Evolutionary conservation across 1,284 basidiomycete species (phyloP).

Genomic region (Irpex rosettiformis): DNA sequence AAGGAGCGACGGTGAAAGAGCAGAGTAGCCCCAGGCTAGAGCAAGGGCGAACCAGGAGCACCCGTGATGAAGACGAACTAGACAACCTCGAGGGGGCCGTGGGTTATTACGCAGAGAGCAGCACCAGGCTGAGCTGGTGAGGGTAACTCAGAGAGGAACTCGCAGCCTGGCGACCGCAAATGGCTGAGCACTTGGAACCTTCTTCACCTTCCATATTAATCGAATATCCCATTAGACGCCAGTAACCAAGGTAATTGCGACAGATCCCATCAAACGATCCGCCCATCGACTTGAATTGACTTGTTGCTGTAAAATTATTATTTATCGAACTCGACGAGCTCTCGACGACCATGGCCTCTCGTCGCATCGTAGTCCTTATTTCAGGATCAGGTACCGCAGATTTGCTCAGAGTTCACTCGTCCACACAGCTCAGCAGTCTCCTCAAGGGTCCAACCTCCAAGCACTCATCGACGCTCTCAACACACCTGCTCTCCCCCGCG

Average conservation of each 20-base stretch:
- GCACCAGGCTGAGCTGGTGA: not conserved
- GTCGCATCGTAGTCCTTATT: conserved; percentile 64
- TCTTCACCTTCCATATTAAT: not conserved
- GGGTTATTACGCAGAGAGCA: not conserved
- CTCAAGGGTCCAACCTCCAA: conserved; percentile 89
- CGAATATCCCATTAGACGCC: not conserved
- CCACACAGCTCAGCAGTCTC: conserved; percentile 18
- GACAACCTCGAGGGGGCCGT: too few relatives aligned
- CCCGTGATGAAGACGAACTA: conserved; percentile 4
- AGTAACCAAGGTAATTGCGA: not conserved
- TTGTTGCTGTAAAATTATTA: not conserved
- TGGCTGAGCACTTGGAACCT: not conserved
- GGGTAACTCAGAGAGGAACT: not conserved
- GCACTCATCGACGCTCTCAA: conserved; percentile 88
- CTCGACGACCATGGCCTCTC: conserved; percentile 14
- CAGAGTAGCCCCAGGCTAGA: not conserved
- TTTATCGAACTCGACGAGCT: not conserved
- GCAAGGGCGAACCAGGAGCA: conserved; percentile 3
- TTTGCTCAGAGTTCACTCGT: conserved; percentile 5
- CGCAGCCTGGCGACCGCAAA: not conserved
- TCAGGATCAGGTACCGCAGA: conserved; percentile 74
- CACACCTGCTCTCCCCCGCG: conserved; percentile 62
- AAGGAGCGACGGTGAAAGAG: conserved; percentile 10
- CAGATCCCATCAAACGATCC: not conserved
- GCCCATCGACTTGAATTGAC: too few relatives aligned